phyloP scores from a whole-genome alignment of 768 basidiomycete species.

The Lentinus tigrinus region DNA sequence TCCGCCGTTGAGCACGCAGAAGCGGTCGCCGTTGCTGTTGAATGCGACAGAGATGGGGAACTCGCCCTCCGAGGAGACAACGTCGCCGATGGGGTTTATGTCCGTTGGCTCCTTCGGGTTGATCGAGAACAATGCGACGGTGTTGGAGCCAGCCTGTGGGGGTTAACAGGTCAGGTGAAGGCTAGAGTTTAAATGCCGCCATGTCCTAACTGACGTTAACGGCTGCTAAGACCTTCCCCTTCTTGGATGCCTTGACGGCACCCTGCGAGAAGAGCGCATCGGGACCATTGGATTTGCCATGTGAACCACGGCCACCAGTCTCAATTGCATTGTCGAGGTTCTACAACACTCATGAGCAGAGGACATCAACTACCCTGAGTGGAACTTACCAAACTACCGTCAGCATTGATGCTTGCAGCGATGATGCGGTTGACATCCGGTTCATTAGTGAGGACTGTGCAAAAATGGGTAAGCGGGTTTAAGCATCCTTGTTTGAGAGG shows the following conservation, averaged over 20 bases:
- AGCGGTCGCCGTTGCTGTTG: slow-evolving; percentile 29
- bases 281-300: slow-evolving; percentile 24
- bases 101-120: slow-evolving; percentile 42
- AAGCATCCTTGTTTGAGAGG: background rate
- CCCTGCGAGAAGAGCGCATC: slow-evolving; percentile 31
- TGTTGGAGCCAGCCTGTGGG: slow-evolving; percentile 47
- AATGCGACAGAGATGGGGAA: slow-evolving; percentile 47
- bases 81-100: slow-evolving; percentile 42
- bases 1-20: slow-evolving; percentile 39
- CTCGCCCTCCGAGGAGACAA: slow-evolving; percentile 45
- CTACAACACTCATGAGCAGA: slow-evolving; percentile 1
- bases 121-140: slow-evolving; percentile 38
- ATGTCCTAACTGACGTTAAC: slow-evolving; percentile 22
- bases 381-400: slow-evolving; percentile 40
- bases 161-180: background rate
- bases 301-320: slow-evolving; percentile 23
- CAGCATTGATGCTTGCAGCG: slow-evolving; percentile 39
- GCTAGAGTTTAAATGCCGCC: background rate
- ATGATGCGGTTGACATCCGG: slow-evolving; percentile 44
- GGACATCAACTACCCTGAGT: background rate
- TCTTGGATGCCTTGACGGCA: slow-evolving; percentile 24
- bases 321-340: slow-evolving; percentile 18
- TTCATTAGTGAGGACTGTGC: slow-evolving; percentile 53
- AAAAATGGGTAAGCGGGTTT: background rate
- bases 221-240: slow-evolving; percentile 22